Conservation (phyloP, 371 early-diverging fungal genomes). For the Dinochytrium kinnereticum region DNA sequence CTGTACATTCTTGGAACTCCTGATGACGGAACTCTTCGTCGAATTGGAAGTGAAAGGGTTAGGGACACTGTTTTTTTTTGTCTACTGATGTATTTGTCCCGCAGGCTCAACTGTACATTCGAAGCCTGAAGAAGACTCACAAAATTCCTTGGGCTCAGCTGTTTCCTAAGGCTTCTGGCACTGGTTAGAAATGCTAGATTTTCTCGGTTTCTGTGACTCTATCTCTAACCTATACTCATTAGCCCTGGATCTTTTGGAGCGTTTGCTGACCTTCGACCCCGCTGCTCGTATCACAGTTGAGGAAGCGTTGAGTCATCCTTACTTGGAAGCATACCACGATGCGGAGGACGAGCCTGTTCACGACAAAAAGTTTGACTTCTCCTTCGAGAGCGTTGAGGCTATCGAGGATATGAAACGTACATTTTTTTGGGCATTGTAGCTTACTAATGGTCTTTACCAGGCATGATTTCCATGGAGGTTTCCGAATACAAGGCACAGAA, state of each 20-base stretch:
- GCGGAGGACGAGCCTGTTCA: conserved; percentile 79
- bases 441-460: conserved; percentile 38
- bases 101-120: conserved; percentile 94
- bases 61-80: conserved; percentile 10
- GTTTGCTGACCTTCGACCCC: conserved; percentile 93
- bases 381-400: conserved; percentile 85
- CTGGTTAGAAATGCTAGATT: conserved; percentile 35
- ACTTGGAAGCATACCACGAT: conserved; percentile 93
- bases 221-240: not conserved
- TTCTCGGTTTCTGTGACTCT: not conserved
- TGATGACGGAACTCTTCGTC: conserved; percentile 85
- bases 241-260: conserved; percentile 88
- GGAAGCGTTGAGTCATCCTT: conserved; percentile 84
- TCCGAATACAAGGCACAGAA: conserved; percentile 55
- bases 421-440: conserved; percentile 26
- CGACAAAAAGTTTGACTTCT: conserved; percentile 79
- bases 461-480: conserved; percentile 89
- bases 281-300: conserved; percentile 87
- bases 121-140: conserved; percentile 84
- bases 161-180: conserved; percentile 69
- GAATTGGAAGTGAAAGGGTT: conserved; percentile 81
- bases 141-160: conserved; percentile 82
- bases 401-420: conserved; percentile 89
- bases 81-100: conserved; percentile 2
- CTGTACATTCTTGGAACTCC: conserved; percentile 97